Conservation (phyloP, 148 eudicot genomes). For the Rhododendron ferrugineum region DNA sequence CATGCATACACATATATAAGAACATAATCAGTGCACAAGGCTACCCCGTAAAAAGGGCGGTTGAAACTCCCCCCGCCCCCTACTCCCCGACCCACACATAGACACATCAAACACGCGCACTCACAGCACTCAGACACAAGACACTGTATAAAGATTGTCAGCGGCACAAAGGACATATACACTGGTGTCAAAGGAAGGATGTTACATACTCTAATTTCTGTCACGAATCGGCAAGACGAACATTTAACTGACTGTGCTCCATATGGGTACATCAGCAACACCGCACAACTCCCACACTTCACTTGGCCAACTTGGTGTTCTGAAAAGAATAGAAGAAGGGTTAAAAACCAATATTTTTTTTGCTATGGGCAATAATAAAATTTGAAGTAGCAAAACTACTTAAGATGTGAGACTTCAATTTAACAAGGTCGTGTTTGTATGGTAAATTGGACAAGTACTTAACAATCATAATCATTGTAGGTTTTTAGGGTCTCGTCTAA, state of each 20-base stretch:
- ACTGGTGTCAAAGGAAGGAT: neutral
- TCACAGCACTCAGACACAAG: neutral
- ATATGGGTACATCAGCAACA: conserved; percentile 82
- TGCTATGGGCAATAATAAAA: neutral
- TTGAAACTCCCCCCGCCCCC: neutral
- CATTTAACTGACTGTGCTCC: conserved; percentile 80
- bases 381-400: neutral
- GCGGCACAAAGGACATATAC: neutral
- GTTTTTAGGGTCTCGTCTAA: neutral
- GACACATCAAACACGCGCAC: no score
- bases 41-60: neutral
- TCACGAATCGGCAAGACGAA: conserved; percentile 62
- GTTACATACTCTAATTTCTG: conserved; percentile 64
- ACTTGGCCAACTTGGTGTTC: conserved; percentile 93
- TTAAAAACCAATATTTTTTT: neutral
- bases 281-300: conserved; percentile 70
- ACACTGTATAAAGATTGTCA: neutral
- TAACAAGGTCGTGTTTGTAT: neutral
- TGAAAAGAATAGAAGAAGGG: conserved; percentile 17
- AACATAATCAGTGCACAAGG: neutral
- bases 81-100: neutral
- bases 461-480: neutral
- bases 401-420: neutral
- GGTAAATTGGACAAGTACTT: neutral
- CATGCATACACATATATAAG: neutral